These are phyloP conservation scores for Gryganskiella cystojenkinii DNA, from an alignment of 192 early-diverging fungal genomes.

Conservation along the genomic window DNA sequence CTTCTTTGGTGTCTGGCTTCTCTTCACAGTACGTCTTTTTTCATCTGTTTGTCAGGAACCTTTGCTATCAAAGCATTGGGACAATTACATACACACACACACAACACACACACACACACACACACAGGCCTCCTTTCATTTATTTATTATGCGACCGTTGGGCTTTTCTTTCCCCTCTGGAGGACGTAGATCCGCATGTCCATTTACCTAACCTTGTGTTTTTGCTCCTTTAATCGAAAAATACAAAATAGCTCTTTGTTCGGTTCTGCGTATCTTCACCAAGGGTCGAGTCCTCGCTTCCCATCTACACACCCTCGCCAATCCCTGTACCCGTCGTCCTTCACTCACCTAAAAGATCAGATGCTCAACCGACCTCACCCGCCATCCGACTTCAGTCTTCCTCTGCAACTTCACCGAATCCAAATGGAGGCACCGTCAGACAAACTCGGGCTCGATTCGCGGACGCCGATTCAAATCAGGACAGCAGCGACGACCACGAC, in stretches of 20 bases:
- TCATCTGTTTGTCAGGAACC: too few relatives aligned
- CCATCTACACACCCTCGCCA: constrained; percentile 38
- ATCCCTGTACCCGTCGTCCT: constrained; percentile 25
- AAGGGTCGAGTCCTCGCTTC: constrained; percentile 24
- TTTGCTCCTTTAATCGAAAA: not conserved
- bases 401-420: not conserved
- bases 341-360: constrained; percentile 19
- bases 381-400: constrained; percentile 38
- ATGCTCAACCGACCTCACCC: constrained; percentile 22
- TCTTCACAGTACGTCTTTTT: constrained; percentile 17
- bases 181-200: not conserved
- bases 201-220: not conserved
- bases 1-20: constrained; percentile 23
- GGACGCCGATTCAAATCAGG: not conserved
- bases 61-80: too few relatives aligned
- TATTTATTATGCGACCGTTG: too few relatives aligned
- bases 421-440: not conserved
- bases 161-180: not conserved
- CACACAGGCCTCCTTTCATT: too few relatives aligned
- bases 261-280: constrained; percentile 41
- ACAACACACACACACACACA: too few relatives aligned
- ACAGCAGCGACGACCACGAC: not conserved
- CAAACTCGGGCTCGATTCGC: constrained; percentile 9
- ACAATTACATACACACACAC: too few relatives aligned
- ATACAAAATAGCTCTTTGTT: constrained; percentile 17